A percentile compares a stretch with the other conserved stretches of the same genome.
Conservation (phyloP, 257 asterid genomes). For the Nicotiana tabacum region DNA sequence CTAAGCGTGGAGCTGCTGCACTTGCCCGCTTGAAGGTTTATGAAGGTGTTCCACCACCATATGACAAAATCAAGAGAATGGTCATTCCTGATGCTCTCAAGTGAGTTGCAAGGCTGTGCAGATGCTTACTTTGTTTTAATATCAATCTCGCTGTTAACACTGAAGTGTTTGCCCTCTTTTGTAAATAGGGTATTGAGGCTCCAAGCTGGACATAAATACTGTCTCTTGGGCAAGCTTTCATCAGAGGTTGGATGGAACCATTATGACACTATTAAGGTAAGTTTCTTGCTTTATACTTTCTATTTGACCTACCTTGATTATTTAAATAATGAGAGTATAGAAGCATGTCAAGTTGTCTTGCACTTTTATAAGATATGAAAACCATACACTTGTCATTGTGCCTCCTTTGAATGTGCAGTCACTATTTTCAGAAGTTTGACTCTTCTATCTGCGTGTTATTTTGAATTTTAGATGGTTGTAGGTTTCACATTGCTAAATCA, state of each 20-base stretch:
- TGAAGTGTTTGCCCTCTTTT: neutral
- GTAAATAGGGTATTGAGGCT: constrained; percentile 82
- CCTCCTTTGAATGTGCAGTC: neutral
- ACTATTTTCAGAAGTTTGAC: too few relatives aligned
- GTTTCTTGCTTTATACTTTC: constrained; percentile 2
- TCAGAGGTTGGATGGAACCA: constrained; percentile 96
- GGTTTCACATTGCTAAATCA: neutral
- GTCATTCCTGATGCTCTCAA: constrained; percentile 87
- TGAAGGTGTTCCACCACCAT: constrained; percentile 80
- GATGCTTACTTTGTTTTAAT: neutral
- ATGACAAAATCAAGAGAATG: constrained; percentile 78
- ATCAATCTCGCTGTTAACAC: neutral
- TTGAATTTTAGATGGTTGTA: neutral
- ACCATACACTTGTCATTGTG: neutral
- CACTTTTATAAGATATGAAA: neutral
- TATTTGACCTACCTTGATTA: neutral
- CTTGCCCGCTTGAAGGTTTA: constrained; percentile 77
- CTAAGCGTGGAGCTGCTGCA: constrained; percentile 86
- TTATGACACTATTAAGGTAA: constrained; percentile 75
- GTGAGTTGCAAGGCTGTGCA: constrained; percentile 26
- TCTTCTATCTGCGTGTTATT: neutral
- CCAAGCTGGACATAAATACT: constrained; percentile 79
- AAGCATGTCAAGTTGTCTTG: neutral
- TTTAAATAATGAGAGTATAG: neutral
- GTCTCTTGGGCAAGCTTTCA: constrained; percentile 78